These are phyloP conservation scores for Coffea canephora DNA, from an alignment of 257 asterid genomes.

Conservation along the genomic window DNA sequence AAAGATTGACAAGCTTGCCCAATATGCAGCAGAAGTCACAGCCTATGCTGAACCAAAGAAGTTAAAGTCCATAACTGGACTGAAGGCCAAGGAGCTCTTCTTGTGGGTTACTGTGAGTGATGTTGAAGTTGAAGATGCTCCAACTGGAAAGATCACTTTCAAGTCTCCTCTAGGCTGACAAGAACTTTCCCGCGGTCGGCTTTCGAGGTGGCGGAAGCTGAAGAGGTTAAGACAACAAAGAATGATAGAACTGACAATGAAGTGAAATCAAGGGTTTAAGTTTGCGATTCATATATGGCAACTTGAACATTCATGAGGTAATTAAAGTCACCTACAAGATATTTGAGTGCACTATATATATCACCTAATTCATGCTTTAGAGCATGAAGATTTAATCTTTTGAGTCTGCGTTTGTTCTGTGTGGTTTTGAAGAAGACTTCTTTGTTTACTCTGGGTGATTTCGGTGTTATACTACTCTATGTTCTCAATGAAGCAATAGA, in stretches of 20 bases:
- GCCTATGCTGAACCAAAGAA: constrained; percentile 48
- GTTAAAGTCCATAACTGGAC: constrained; percentile 57
- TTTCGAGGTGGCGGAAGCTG: constrained; percentile 34
- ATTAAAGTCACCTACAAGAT: too few relatives aligned
- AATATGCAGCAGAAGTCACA: constrained; percentile 58
- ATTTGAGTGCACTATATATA: not conserved
- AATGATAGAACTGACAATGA: too few relatives aligned
- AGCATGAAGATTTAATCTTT: too few relatives aligned
- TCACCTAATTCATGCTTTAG: not conserved
- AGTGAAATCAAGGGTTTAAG: not conserved
- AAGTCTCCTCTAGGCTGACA: constrained; percentile 50
- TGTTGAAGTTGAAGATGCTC: constrained; percentile 43
- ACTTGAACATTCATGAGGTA: too few relatives aligned
- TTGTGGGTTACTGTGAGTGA: constrained; percentile 54
- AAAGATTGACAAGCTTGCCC: constrained; percentile 41
- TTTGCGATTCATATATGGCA: not conserved
- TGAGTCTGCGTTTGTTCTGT: too few relatives aligned
- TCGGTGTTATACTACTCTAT: too few relatives aligned
- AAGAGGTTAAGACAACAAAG: not conserved
- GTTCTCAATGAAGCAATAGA: too few relatives aligned
- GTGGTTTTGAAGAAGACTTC: too few relatives aligned
- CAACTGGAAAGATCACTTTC: constrained; percentile 56
- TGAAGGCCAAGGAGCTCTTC: constrained; percentile 66
- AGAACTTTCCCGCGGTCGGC: constrained; percentile 55
- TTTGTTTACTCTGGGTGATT: too few relatives aligned